These are phyloP conservation scores for Coniochaeta pulveracea DNA, from an alignment of 2,329 filamentous ascomycete genomes.

Conservation along the genomic window DNA sequence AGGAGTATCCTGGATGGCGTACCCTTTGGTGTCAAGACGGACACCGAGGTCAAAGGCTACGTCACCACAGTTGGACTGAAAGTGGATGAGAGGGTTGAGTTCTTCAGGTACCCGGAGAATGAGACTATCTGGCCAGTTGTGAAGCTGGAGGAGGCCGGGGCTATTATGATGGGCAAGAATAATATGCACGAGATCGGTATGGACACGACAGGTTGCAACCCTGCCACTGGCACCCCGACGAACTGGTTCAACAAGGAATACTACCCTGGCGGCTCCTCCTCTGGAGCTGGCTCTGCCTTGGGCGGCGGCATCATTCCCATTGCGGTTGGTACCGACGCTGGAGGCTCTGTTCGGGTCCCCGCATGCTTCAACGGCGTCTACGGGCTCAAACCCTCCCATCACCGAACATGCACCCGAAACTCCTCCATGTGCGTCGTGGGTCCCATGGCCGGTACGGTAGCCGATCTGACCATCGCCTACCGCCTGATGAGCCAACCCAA, in stretches of 20 bases:
- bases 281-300: constrained; percentile 62
- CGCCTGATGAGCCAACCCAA: constrained; percentile 67
- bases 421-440: constrained; percentile 53
- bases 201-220: constrained; percentile 75
- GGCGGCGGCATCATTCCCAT: constrained; percentile 64
- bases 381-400: constrained; percentile 70
- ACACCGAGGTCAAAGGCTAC: constrained; percentile 62
- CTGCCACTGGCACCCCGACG: constrained; percentile 58
- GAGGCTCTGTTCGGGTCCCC: constrained; percentile 66
- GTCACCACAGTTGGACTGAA: constrained; percentile 53
- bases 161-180: constrained; percentile 59
- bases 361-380: constrained; percentile 67
- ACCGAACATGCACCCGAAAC: constrained; percentile 49
- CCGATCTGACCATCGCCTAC: constrained; percentile 75
- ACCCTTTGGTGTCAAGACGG: constrained; percentile 76
- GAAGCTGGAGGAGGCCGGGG: constrained; percentile 52
- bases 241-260: constrained; percentile 70
- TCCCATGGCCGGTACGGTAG: constrained; percentile 64
- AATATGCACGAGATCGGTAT: constrained; percentile 75
- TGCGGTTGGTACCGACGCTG: constrained; percentile 63
- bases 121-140: constrained; percentile 59
- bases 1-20: constrained; percentile 69
- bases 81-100: constrained; percentile 40
- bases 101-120: constrained; percentile 35
- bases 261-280: constrained; percentile 74